Evolutionary conservation across 768 basidiomycete genomes (phyloP).

Genomic region (Rhizopogon roseolus): DNA sequence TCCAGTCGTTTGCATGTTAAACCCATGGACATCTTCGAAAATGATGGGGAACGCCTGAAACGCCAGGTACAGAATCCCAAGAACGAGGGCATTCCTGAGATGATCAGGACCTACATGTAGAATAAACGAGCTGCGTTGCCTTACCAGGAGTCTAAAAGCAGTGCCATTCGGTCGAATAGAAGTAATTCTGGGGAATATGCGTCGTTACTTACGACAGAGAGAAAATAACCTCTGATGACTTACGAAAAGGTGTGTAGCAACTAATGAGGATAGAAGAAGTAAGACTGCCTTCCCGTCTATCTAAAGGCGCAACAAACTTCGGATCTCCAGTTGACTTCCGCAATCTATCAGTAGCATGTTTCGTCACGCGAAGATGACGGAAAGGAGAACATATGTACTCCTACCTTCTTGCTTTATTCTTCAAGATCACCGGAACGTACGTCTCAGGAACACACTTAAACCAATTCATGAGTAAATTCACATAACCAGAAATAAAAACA

Average conservation of each 20-base stretch:
- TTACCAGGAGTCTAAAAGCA: conserved; percentile 67
- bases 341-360: conserved; percentile 30
- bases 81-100: conserved; percentile 32
- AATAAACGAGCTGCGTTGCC: conserved; percentile 9
- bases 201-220: neutral
- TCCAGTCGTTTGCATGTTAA: conserved; percentile 46
- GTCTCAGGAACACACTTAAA: conserved; percentile 68
- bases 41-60: conserved; percentile 58
- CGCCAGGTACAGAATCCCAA: conserved; percentile 43
- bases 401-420: conserved; percentile 54
- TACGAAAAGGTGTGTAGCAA: conserved; percentile 70
- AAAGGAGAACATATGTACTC: conserved; percentile 1
- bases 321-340: conserved; percentile 51
- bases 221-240: conserved; percentile 16
- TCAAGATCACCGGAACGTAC: conserved; percentile 55
- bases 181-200: conserved; percentile 44
- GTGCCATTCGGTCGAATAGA: conserved; percentile 68
- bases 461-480: neutral
- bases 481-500: neutral
- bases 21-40: conserved; percentile 44
- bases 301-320: conserved; percentile 56
- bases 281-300: conserved; percentile 43
- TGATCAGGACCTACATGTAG: neutral
- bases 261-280: conserved; percentile 46
- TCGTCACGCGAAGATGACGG: neutral